Evolutionary conservation across 306 rosid species (phyloP).

Genomic region (Biancaea sappan): DNA sequence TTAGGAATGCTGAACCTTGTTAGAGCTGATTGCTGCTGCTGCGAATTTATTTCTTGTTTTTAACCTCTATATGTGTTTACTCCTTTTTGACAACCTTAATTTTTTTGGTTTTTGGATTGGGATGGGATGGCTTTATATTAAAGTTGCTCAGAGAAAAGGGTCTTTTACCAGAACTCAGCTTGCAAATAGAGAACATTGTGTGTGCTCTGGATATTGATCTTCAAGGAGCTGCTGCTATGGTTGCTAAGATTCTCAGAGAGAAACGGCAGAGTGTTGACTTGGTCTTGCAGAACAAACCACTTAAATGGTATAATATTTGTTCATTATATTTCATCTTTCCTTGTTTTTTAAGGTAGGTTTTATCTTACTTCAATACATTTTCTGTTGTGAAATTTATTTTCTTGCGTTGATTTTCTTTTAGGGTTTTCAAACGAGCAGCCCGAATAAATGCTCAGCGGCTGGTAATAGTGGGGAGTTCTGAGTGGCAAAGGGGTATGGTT

Average conservation of each 20-base stretch:
- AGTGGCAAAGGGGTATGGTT: conserved; percentile 93
- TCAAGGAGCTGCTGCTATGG: conserved; percentile 86
- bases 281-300: conserved; percentile 93
- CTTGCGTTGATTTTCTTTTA: conserved; percentile 32
- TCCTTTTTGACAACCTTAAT: not conserved
- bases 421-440: conserved; percentile 88
- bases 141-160: conserved; percentile 96
- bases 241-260: conserved; percentile 77
- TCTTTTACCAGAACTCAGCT: conserved; percentile 70
- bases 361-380: not conserved
- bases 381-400: conserved; percentile 27
- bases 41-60: conserved; percentile 18
- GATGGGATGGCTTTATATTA: conserved; percentile 6
- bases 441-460: conserved; percentile 76
- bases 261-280: conserved; percentile 83
- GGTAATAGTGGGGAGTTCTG: conserved; percentile 83
- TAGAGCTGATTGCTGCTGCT: conserved; percentile 23
- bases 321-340: not conserved
- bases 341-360: conserved; percentile 20
- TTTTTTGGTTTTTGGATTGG: not conserved
- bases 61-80: conserved; percentile 13
- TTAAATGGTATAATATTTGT: conserved; percentile 67
- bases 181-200: conserved; percentile 68
- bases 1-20: conserved; percentile 15
- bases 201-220: conserved; percentile 88